Base-by-base conservation (phyloP, 139 green algal species). In the Chlamydomonas incerta region DNA sequence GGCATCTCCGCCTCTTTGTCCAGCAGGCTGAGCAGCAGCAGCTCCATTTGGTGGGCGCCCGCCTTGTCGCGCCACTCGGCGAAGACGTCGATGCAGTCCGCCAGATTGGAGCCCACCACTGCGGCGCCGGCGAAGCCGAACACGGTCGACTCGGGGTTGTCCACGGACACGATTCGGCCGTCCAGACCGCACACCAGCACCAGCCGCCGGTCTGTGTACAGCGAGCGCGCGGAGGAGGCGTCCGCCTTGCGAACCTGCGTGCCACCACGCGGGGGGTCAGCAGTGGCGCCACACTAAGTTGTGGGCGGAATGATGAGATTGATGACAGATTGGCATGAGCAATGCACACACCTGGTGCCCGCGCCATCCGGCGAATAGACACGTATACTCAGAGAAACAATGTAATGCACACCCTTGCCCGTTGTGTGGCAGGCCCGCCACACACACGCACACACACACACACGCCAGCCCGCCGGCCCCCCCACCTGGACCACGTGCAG, bases 401-500 rank as follows among this genome's bases (percentile, higher is more conserved):
- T n/a, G n/a, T n/a, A n/a, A n/a, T n/a, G n/a, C n/a, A n/a, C n/a
- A n/a, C n/a, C n/a, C n/a, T n/a, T n/a, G n/a, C n/a, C n/a, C n/a
- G n/a, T n/a, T n/a, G n/a, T n/a, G n/a, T n/a, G n/a, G n/a, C n/a
- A n/a, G n/a, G n/a, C n/a, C n/a, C n/a, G n/a, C n/a, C n/a, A n/a
- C n/a, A n/a, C n/a, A n/a, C n/a, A n/a, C n/a, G n/a, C n/a, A n/a
- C n/a, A n/a, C n/a, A n/a, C n/a, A n/a, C n/a, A n/a, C n/a, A n/a
- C n/a, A n/a, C n/a, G n/a, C n/a, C n/a, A n/a, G n/a, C n/a, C n/a
- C n/a, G n/a, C n/a, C n/a, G n/a, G n/a, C n/a, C n/a, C n/a, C n/a
- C n/a, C n/a, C 18, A 66, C 60, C 85, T 87, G 80, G n/a, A 89
- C 50, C 23, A 92, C 57, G 81, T 92, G 88, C 63, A n/a, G n/a